phyloP scores from a whole-genome alignment of 306 rosid species.

The Astragalus glycyphyllos region DNA sequence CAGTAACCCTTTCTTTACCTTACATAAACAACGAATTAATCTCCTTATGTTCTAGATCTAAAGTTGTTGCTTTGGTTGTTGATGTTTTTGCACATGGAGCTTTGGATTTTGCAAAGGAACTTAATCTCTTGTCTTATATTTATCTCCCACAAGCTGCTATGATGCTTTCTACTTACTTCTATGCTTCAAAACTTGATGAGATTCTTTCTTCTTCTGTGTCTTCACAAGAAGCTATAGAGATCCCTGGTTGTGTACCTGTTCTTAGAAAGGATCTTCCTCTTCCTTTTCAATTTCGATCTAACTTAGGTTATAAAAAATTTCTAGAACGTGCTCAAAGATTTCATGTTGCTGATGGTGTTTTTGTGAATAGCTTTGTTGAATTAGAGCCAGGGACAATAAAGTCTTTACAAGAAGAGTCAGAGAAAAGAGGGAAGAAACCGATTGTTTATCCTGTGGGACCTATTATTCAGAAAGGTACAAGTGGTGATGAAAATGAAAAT shows the following conservation, averaged over 20 bases:
- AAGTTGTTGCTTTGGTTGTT: slow-evolving; percentile 44
- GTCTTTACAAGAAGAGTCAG: background rate
- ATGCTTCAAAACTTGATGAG: slow-evolving; percentile 36
- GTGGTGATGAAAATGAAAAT: slow-evolving; percentile 22
- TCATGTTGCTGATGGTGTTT: slow-evolving; percentile 33
- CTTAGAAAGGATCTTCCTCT: slow-evolving; percentile 14
- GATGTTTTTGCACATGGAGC: slow-evolving; percentile 44
- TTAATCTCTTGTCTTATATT: slow-evolving; percentile 39
- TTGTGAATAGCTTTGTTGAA: slow-evolving; percentile 40
- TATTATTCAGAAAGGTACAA: slow-evolving; percentile 34
- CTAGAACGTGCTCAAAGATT: slow-evolving; percentile 6
- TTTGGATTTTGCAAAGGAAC: slow-evolving; percentile 41
- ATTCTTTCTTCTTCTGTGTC: slow-evolving; percentile 39
- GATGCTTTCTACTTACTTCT: slow-evolving; percentile 35
- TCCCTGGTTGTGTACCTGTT: slow-evolving; percentile 44
- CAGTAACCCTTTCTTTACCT: slow-evolving; percentile 35
- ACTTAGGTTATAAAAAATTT: slow-evolving; percentile 21
- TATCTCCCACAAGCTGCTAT: slow-evolving; percentile 48
- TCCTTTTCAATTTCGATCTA: slow-evolving; percentile 17
- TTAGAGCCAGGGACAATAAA: slow-evolving; percentile 27
- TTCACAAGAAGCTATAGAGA: slow-evolving; percentile 1
- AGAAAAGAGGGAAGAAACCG: background rate
- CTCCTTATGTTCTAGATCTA: slow-evolving; percentile 12
- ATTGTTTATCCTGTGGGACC: slow-evolving; percentile 50
- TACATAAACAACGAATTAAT: slow-evolving; percentile 24